Evolutionary conservation across 345 rosid genomes (phyloP).

Genomic region (Salix caprea): DNA sequence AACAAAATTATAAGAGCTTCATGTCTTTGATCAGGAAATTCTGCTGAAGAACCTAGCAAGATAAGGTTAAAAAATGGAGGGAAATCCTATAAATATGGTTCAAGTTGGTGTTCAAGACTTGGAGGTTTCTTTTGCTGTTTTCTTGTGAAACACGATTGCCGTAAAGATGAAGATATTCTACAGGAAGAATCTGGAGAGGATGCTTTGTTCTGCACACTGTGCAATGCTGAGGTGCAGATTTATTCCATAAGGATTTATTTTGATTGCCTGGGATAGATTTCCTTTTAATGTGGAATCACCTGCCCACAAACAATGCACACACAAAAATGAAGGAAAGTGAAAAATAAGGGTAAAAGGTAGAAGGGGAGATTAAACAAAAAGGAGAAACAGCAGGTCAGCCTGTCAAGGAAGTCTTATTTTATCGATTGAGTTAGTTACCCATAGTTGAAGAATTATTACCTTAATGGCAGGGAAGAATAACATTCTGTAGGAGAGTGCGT

Average conservation of each 20-base stretch:
- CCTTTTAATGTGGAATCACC: background rate
- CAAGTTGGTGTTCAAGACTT: slow-evolving; percentile 44
- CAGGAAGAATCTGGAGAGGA: slow-evolving; percentile 59
- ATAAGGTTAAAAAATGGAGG: slow-evolving; percentile 35
- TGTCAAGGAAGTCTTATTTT: background rate
- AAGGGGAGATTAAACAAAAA: background rate
- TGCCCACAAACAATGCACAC: background rate
- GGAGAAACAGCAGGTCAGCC: no score
- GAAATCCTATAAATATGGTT: slow-evolving; percentile 33
- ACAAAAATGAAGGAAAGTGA: background rate
- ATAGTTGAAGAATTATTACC: background rate
- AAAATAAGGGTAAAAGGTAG: background rate
- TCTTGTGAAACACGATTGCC: slow-evolving; percentile 64
- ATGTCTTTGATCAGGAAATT: slow-evolving; percentile 42
- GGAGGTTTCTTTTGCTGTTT: slow-evolving; percentile 60
- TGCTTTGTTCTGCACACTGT: slow-evolving; percentile 77
- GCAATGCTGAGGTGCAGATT: slow-evolving; percentile 72
- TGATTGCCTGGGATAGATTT: background rate
- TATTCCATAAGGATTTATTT: background rate
- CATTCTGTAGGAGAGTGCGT: background rate
- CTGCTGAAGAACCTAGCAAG: slow-evolving; percentile 50
- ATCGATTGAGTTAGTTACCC: background rate
- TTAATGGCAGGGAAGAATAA: background rate
- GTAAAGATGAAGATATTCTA: slow-evolving; percentile 47
- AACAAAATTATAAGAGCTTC: background rate